Evolutionary conservation across 2,329 filamentous ascomycete species (phyloP), one percentile per base, ranked within the genome.

Genomic region (Gnomoniopsis smithogilvyi): DNA sequence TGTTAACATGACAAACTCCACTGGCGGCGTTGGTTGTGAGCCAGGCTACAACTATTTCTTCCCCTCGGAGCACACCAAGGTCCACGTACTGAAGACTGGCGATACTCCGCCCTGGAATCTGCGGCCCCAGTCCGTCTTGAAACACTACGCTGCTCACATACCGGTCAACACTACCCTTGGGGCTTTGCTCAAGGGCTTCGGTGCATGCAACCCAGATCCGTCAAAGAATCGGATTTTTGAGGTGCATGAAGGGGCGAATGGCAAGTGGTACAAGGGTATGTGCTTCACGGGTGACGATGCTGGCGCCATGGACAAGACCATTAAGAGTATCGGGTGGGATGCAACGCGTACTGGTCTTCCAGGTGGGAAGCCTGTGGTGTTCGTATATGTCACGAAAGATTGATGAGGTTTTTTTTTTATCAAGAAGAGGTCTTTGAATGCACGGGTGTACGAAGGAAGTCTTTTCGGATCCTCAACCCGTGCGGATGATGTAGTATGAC

Each of bases 31-130:
- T 1, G 82, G 84, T 45, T 80, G 80, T 61, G 84, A 87, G 65
- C 82, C 81, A 0, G 85, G 84, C 2, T 88, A 86, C 73, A 84
- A 85, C 72, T 85, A 86, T 70, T 80, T 86, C 66, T 87, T 86
- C 70, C 78, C 82, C 0, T 65, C 73, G 0, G 76, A 82, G 62
- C 82, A 87, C 68, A 83, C 82, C 33, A 86, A 83, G 63, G 73
- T 87, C 7, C 83, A 87, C 64, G 74, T 88, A 2, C 77, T 88
- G 69, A 79, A 79, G 63, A 76, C 78, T 10, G 65, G 66, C 1
- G 54, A 70, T 17, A 74, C 68, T 0, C 74, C 80, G 0, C 85
- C 85, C 0, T 87, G 84, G 84, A 76, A 80, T 63, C 68, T 79
- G 7, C 76, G 71, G 0, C 66, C 70, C 21, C 76, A 73, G 52